Evolutionary conservation across 257 asterid genomes (phyloP).

Genomic region (Fraxinus pennsylvanica): DNA sequence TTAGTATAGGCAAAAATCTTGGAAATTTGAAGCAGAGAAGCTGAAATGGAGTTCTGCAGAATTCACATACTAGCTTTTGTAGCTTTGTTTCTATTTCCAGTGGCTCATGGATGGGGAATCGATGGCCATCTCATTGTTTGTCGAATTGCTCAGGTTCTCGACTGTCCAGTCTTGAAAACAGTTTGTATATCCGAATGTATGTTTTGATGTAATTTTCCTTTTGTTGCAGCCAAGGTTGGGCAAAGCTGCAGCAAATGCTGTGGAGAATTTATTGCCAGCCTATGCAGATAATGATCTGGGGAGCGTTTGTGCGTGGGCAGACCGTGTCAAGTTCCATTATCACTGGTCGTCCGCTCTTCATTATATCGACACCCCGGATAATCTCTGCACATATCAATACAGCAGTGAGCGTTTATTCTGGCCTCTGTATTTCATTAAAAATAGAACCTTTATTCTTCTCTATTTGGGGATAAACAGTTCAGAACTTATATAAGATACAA

Average conservation of each 20-base stretch:
- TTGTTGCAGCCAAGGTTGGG: constrained; percentile 60
- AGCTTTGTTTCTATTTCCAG: constrained; percentile 38
- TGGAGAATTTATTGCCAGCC: constrained; percentile 59
- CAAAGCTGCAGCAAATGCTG: constrained; percentile 67
- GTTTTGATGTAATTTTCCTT: not conserved
- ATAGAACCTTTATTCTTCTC: not conserved
- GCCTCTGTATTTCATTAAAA: not conserved
- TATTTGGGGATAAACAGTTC: not conserved
- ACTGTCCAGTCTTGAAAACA: not conserved
- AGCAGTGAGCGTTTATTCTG: constrained; percentile 43
- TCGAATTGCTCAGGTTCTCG: constrained; percentile 69
- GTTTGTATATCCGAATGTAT: not conserved
- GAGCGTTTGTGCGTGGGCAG: constrained; percentile 85
- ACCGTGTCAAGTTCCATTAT: constrained; percentile 60
- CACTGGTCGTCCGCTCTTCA: constrained; percentile 91
- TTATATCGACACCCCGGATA: constrained; percentile 72
- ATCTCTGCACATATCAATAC: constrained; percentile 70
- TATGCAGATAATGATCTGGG: constrained; percentile 60
- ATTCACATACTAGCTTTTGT: constrained; percentile 28
- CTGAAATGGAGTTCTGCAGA: constrained; percentile 36
- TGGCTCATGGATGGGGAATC: constrained; percentile 71
- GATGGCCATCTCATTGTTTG: constrained; percentile 81
- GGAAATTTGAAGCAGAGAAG: not conserved
- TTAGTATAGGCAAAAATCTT: not conserved
- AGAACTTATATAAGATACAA: not conserved